Evolutionary conservation across 2,329 filamentous ascomycete species (phyloP), one percentile per base, ranked within the genome.

Genomic region (Nemania sp.): DNA sequence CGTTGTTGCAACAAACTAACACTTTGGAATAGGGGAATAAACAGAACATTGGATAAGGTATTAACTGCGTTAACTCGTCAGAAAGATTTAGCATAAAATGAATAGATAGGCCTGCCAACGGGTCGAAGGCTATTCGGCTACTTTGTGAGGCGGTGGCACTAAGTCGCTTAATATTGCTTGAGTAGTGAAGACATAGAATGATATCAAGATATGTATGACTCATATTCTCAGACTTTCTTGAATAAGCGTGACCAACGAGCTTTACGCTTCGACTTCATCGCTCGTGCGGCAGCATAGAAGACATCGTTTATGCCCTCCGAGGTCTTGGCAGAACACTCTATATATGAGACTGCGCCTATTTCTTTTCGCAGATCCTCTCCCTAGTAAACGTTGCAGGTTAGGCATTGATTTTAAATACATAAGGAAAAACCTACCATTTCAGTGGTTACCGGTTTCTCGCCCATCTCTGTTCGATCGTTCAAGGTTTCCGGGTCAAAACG

Each of bases 1-100:
- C 1, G 83, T 83, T 1, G 83, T 87, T 39, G 78, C 83, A 0
- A 78, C 82, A 17, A 77, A n/a, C 86, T 47, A 78, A 78, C 62
- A 81, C 77, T 5, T 87, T 87, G n/a, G n/a, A n/a, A n/a, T n/a
- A n/a, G n/a, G n/a, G n/a, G n/a, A n/a, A n/a, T n/a, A n/a, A n/a
- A n/a, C n/a, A n/a, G n/a, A n/a, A n/a, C n/a, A n/a, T n/a, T n/a
- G n/a, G n/a, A n/a, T n/a, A n/a, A n/a, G n/a, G n/a, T n/a, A n/a
- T n/a, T n/a, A n/a, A n/a, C n/a, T n/a, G n/a, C n/a, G n/a, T n/a
- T n/a, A n/a, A n/a, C n/a, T n/a, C n/a, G n/a, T n/a, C n/a, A n/a
- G n/a, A n/a, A n/a, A n/a, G n/a, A n/a, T n/a, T n/a, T n/a, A n/a
- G n/a, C n/a, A n/a, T n/a, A n/a, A n/a, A n/a, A n/a, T n/a, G n/a